Percentiles rank a stretch among this genome's conserved stretches.
phyloP scores from a whole-genome alignment of 164 flowering plant species.

The Macadamia tetraphylla region DNA sequence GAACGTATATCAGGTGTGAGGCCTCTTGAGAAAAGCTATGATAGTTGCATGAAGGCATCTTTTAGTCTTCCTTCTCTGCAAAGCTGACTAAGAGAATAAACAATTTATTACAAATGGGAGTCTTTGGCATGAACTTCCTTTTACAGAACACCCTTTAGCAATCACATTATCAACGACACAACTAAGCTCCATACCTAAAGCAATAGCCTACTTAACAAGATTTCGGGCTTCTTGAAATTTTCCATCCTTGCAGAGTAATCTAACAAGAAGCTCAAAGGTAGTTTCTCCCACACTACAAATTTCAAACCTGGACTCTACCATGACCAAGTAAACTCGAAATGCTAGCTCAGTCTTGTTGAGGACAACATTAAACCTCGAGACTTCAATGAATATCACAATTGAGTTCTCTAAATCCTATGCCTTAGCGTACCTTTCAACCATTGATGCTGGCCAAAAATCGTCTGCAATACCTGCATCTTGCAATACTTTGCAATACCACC shows the following conservation, averaged over 20 bases:
- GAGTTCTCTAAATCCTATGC: conserved; percentile 40
- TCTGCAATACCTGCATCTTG: too few relatives aligned
- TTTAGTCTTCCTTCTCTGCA: conserved; percentile 62
- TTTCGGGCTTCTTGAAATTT: conserved; percentile 65
- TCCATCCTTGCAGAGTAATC: conserved; percentile 43
- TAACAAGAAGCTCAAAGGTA: conserved; percentile 32
- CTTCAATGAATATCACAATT: conserved; percentile 31
- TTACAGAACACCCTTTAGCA: conserved; percentile 63
- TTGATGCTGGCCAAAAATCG: background rate
- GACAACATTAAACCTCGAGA: conserved; percentile 34
- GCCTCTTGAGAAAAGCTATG: conserved; percentile 54
- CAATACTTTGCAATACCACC: too few relatives aligned
- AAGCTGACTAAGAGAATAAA: conserved; percentile 48
- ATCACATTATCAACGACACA: conserved; percentile 36
- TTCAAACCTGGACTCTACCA: conserved; percentile 34
- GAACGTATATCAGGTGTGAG: conserved; percentile 47
- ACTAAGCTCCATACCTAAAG: conserved; percentile 42
- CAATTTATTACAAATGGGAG: conserved; percentile 47
- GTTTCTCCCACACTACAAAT: conserved; percentile 22
- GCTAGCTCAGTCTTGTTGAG: conserved; percentile 34
- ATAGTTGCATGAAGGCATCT: conserved; percentile 52
- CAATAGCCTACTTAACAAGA: conserved; percentile 41
- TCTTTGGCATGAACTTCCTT: conserved; percentile 36
- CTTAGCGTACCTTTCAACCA: conserved; percentile 47
- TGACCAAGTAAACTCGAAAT: conserved; percentile 38